A percentile compares a stretch with the other conserved stretches of the same genome.
Evolutionary conservation across 2,329 filamentous ascomycete species (phyloP).

Genomic region (Blumeriella jaapii): DNA sequence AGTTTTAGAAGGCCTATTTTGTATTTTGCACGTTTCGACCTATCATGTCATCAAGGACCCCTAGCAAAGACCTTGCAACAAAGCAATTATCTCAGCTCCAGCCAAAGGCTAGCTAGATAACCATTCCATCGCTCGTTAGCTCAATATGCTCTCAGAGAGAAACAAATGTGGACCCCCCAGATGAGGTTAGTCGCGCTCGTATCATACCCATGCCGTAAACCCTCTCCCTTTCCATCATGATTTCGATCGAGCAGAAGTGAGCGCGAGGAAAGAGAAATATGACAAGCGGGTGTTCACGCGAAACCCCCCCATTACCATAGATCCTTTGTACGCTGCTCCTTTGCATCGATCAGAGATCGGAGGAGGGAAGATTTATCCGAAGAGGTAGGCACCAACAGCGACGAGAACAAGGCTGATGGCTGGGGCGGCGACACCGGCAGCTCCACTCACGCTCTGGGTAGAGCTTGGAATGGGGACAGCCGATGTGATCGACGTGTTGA

Average conservation of each 20-base stretch:
- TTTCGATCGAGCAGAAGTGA: constrained; percentile 6
- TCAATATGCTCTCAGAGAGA: too few relatives aligned
- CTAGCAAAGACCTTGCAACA: too few relatives aligned
- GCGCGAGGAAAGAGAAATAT: background rate
- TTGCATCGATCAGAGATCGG: constrained; percentile 2
- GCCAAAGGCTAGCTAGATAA: too few relatives aligned
- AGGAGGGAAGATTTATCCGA: constrained; percentile 4
- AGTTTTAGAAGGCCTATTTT: too few relatives aligned
- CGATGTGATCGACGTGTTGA: too few relatives aligned
- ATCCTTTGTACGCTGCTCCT: background rate
- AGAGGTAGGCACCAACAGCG: constrained; percentile 7
- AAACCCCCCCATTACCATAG: constrained; percentile 2
- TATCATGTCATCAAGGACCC: too few relatives aligned
- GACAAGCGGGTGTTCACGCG: constrained; percentile 2
- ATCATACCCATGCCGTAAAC: background rate
- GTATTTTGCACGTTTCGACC: too few relatives aligned
- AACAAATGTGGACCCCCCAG: too few relatives aligned
- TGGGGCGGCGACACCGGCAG: constrained; percentile 3
- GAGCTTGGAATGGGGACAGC: too few relatives aligned
- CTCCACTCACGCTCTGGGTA: constrained; percentile 1
- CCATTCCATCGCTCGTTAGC: too few relatives aligned
- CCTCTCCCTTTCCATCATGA: constrained; percentile 1
- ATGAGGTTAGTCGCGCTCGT: too few relatives aligned
- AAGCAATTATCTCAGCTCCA: too few relatives aligned
- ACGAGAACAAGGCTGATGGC: constrained; percentile 5